Base-by-base conservation (phyloP, 495 filamentous ascomycete species). In the Astrocystis sublimbata region DNA sequence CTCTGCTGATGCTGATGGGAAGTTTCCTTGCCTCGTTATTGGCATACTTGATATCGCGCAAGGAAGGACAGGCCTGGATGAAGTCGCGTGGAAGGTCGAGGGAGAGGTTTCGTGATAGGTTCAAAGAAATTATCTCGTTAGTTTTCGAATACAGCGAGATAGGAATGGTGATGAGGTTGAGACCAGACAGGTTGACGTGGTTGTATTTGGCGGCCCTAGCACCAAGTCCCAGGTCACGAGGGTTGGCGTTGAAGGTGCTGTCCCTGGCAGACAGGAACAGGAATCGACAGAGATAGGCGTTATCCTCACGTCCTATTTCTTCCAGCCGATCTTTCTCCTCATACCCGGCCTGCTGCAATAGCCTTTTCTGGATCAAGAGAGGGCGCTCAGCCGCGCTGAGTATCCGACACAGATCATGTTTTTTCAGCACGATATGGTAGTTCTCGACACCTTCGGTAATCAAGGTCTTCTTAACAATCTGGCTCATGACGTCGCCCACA, bases 241-340 rank as follows among this genome's bases (percentile, higher is more conserved):
- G 73, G 30, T 68, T 67, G 45, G 76, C 70, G 30, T 79, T 77
- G 72, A 90, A 92, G n/a, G 91, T 90, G 72, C 86, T 91, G 67
- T 96, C 86, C 61, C 91, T 89, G 10, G 89, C 89, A 9, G 93
- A 92, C 51, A 97, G 79, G 72, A 98, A 99, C 24, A 92, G 90
- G 76, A 98, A 98, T 7, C 94, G 91, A 68, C 93, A 93, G 6
- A 99, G 81, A 66, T 98, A 98, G 68, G 92, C 93, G 73, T 97
- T 96, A 74, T 99, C 94, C 72, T 99, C 94, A 45, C 94, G 86
- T n/a, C 94, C 94, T 54, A 99, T 87, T 60, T 97, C 94, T 68
- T 97, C 93, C 42, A 98, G 86, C 40, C 85, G 85, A 70, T 99
- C 96, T 23, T 85, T 86, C 30, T 89, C 83, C n/a, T 88, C 89